Conservation (phyloP, 306 rosid species). For the Sindora glabra region DNA sequence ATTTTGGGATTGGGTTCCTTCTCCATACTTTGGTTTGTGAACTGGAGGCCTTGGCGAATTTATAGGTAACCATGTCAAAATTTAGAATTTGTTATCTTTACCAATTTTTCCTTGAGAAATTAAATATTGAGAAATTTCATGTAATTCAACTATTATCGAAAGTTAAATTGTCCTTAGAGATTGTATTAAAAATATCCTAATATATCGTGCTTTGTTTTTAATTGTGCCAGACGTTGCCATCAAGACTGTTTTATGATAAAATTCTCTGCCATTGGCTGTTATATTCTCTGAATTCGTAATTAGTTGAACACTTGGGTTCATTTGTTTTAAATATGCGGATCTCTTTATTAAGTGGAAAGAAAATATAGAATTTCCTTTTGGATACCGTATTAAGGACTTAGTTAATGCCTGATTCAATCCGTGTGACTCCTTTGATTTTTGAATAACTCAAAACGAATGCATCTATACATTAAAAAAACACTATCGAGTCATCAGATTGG, state of each 20-base stretch:
- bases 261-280: constrained; percentile 22
- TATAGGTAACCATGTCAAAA: constrained; percentile 49
- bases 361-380: not conserved
- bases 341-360: not conserved
- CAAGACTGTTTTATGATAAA: not conserved
- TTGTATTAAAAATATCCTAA: not conserved
- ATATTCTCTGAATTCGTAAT: not conserved
- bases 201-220: constrained; percentile 2
- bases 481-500: not conserved
- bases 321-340: not conserved
- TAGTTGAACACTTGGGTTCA: not conserved
- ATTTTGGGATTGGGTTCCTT: constrained; percentile 74
- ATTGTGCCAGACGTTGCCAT: not conserved
- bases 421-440: not conserved
- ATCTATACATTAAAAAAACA: not conserved
- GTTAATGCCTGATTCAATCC: not conserved
- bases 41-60: constrained; percentile 99
- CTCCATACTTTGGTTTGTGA: constrained; percentile 85
- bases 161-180: not conserved
- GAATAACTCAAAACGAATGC: not conserved
- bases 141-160: not conserved
- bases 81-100: not conserved
- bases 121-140: not conserved
- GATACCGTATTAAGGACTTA: not conserved
- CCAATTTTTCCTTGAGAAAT: not conserved